Base-by-base conservation (phyloP, 495 filamentous ascomycete species). In the Viridothelium virens region DNA sequence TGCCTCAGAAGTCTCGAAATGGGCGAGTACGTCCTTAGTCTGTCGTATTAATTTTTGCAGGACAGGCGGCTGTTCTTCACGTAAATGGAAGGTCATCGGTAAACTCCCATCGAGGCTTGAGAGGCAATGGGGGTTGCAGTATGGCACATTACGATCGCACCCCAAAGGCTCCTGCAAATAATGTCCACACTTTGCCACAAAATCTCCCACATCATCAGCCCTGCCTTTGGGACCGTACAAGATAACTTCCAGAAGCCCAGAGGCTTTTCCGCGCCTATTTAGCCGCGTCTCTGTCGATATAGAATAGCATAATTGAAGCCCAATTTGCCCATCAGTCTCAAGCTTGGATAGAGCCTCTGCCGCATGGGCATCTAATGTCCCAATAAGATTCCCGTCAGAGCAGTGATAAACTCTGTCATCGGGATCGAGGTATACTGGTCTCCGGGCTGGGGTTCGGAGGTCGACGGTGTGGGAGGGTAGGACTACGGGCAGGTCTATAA, bases 51-150 rank as follows among this genome's bases (percentile, higher is more conserved):
- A 64, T 2, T 50, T 25, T 5, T 64, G 25, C 25, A 25, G 37
- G 41, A 47, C 63, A 10, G 12, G 41, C 12, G 14, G 6, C 41
- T 64, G 25, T 39, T n/a, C 46, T 31, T 7, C 16, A 53, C 44
- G 31, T 56, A 71, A 38, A 50, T 69, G n/a, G 59, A 70, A 65
- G 3, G 70, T 74, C 63, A 63, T 71, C 12, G 56, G 66, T 5
- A 65, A 63, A n/a, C 72, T 44, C 1, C 66, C 34, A 63, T 77
- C 66, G 1, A 33, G 50, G 33, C 48, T 70, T 65, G 79, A 77
- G 3, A 81, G 71, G 16, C 74, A 66, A 34, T 82, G 80, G 3
- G 80, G 80, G 67, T 82, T 82, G 38, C 70, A 74, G 66, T 81
- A 82, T 37, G 36, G 74, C 34, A 56, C 63, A 2, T 68, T 66